Percentiles rank a stretch among this genome's conserved stretches.
These are phyloP conservation scores for Raddia distichophylla DNA, from an alignment of 176 grass and related monocot genomes.

Conservation along the genomic window DNA sequence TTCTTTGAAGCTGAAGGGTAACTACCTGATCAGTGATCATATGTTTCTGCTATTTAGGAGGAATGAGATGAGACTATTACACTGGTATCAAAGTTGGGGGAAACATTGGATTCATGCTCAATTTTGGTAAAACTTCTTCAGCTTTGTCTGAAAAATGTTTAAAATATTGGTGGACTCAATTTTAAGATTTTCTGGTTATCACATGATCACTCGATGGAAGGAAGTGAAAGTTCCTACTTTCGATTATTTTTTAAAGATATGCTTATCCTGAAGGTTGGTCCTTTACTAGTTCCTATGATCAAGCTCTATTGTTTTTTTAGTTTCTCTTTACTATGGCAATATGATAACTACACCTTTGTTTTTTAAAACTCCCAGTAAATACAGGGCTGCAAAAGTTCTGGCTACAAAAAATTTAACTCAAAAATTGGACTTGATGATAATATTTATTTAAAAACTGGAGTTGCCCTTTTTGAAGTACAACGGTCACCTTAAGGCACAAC, in stretches of 20 bases:
- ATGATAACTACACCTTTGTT: constrained; percentile 20
- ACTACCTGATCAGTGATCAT: constrained; percentile 12
- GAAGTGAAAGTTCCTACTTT: constrained; percentile 90
- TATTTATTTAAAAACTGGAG: constrained; percentile 84
- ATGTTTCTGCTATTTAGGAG: constrained; percentile 51
- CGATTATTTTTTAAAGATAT: constrained; percentile 94
- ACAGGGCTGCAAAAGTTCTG: constrained; percentile 88
- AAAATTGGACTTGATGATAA: constrained; percentile 67
- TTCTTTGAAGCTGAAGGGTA: constrained; percentile 37
- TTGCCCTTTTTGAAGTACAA: constrained; percentile 89
- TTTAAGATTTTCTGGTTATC: constrained; percentile 38
- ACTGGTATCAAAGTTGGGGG: constrained; percentile 75
- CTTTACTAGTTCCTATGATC: constrained; percentile 32
- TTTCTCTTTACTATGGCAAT: constrained; percentile 1
- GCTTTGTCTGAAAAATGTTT: constrained; percentile 24
- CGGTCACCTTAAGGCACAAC: constrained; percentile 97
- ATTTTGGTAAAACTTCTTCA: constrained; percentile 62
- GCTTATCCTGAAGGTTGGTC: constrained; percentile 81
- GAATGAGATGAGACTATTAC: constrained; percentile 72
- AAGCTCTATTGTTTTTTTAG: constrained; percentile 12
- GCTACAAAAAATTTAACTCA: constrained; percentile 77
- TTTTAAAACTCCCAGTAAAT: constrained; percentile 27
- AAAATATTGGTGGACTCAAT: constrained; percentile 13
- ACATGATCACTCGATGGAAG: constrained; percentile 86
- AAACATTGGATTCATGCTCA: constrained; percentile 89